These are phyloP conservation scores for Monilinia laxa DNA, from an alignment of 2,329 filamentous ascomycete genomes.

Conservation along the genomic window DNA sequence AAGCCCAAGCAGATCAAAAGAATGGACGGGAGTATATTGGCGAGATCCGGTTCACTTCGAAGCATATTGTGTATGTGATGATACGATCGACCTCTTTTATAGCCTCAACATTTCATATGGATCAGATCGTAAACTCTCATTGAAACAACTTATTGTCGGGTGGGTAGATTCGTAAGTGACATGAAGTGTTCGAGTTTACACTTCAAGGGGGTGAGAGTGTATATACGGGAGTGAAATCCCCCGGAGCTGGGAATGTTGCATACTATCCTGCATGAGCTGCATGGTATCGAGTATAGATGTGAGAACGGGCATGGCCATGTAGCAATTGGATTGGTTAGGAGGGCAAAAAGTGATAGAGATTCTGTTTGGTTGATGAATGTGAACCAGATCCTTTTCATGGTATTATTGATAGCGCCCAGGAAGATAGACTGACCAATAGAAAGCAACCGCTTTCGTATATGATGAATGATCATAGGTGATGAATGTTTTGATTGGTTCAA, in stretches of 20 bases:
- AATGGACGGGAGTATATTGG: conserved; percentile 3
- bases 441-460: background rate
- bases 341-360: background rate
- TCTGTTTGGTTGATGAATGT: conserved; percentile 7
- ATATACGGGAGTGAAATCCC: conserved; percentile 15
- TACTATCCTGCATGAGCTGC: conserved; percentile 11
- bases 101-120: conserved; percentile 11
- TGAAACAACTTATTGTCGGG: conserved; percentile 16
- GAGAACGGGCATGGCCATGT: background rate
- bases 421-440: conserved; percentile 18
- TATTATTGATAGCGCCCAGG: conserved; percentile 11
- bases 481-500: conserved; percentile 3
- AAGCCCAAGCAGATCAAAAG: conserved; percentile 1
- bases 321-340: conserved; percentile 4
- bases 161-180: background rate
- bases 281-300: background rate
- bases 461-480: background rate
- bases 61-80: conserved; percentile 22
- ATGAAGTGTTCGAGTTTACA: conserved; percentile 19
- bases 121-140: background rate
- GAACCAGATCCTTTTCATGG: background rate
- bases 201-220: conserved; percentile 9
- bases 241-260: conserved; percentile 6
- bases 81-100: conserved; percentile 16
- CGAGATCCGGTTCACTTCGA: conserved; percentile 11